These are phyloP conservation scores for Seminavis robusta DNA, from an alignment of 108 stramenopile species.

Conservation along the genomic window DNA sequence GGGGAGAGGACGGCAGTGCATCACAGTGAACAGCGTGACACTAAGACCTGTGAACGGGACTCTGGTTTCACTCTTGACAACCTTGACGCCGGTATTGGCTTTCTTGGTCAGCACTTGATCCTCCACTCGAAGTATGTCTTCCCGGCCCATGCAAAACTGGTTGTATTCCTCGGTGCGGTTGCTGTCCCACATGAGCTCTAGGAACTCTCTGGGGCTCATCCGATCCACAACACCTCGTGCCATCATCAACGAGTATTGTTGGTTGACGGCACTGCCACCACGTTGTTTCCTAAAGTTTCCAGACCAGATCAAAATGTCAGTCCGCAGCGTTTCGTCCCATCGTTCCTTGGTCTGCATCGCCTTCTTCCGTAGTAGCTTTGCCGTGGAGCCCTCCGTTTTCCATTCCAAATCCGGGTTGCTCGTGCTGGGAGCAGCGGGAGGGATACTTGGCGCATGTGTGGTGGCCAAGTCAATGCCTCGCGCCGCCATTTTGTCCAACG, in stretches of 20 bases:
- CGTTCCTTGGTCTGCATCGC: slow-evolving; percentile 7
- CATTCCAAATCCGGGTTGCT: slow-evolving; percentile 16
- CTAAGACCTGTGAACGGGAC: slow-evolving; percentile 45
- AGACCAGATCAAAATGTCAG: slow-evolving; percentile 37
- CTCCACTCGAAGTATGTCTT: slow-evolving; percentile 13
- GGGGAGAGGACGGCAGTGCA: slow-evolving; percentile 35
- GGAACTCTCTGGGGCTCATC: slow-evolving; percentile 27
- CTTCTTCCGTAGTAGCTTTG: slow-evolving; percentile 12
- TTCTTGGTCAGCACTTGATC: background rate
- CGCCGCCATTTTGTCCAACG: slow-evolving; percentile 13
- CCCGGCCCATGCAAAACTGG: slow-evolving; percentile 32
- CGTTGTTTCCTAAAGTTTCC: slow-evolving; percentile 9
- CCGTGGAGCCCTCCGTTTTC: slow-evolving; percentile 39
- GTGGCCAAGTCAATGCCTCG: slow-evolving; percentile 13
- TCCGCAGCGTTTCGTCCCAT: slow-evolving; percentile 15
- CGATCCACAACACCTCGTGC: slow-evolving; percentile 38
- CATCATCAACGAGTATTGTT: slow-evolving; percentile 29
- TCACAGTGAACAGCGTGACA: slow-evolving; percentile 36
- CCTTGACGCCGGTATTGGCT: slow-evolving; percentile 22
- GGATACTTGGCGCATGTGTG: no score
- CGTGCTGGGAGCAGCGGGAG: no score
- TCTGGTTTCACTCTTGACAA: slow-evolving; percentile 47
- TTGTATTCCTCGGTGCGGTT: slow-evolving; percentile 48
- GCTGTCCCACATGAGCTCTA: slow-evolving; percentile 46
- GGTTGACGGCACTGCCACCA: slow-evolving; percentile 15